Percentiles rank a stretch among this genome's conserved stretches.
Conservation (phyloP, 1,284 basidiomycete species). For the Cutaneotrichosporon cavernicola region DNA sequence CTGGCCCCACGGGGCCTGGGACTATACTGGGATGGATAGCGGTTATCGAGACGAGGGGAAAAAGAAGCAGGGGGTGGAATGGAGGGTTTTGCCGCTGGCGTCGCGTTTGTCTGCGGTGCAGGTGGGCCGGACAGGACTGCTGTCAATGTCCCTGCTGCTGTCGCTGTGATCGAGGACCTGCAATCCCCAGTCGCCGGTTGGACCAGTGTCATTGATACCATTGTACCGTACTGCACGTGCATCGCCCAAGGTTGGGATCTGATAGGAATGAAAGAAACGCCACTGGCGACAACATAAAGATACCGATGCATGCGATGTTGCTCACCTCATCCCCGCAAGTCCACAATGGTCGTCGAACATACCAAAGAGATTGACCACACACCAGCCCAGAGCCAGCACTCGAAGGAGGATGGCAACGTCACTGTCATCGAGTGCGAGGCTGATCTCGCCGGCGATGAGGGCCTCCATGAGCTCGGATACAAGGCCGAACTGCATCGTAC, state of each 20-base stretch:
- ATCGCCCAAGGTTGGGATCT: not conserved
- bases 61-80: not conserved
- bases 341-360: not conserved
- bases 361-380: not conserved
- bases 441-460: slow-evolving; percentile 21
- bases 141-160: too few species aligned
- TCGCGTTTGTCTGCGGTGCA: not conserved
- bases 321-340: not conserved
- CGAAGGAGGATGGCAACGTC: slow-evolving; percentile 20
- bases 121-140: too few species aligned
- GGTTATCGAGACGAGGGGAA: not conserved
- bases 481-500: slow-evolving; percentile 20
- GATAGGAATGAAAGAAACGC: not conserved
- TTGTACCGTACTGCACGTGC: too few species aligned
- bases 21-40: not conserved
- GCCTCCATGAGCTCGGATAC: slow-evolving; percentile 25
- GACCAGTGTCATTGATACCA: too few species aligned
- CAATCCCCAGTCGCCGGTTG: too few species aligned
- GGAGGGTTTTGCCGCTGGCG: not conserved
- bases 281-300: not conserved
- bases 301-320: too few species aligned
- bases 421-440: slow-evolving; percentile 12
- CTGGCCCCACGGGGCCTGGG: not conserved
- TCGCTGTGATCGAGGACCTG: too few species aligned
- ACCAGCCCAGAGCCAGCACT: not conserved